Base-by-base conservation (phyloP, 345 rosid species). In the Arabis alpina region DNA sequence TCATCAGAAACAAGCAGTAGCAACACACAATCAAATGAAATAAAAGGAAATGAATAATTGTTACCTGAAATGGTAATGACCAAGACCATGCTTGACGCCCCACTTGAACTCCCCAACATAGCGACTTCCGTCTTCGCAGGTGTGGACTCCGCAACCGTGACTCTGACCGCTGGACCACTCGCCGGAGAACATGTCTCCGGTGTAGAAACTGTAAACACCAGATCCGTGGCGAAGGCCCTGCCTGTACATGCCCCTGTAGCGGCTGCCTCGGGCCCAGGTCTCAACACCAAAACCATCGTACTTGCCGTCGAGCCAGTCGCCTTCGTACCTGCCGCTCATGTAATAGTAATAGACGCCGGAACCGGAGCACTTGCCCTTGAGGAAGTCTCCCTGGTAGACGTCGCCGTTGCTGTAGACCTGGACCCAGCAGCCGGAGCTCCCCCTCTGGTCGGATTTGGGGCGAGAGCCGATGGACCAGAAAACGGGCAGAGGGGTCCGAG, bases 121-220 rank as follows among this genome's bases (percentile, higher is more conserved):
- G 0, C 94, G 82, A 54, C 99, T 91, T 7, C 91, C 99, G 57
- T 94, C 99, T 68, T 94, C 97, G 45, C 97, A 94, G 14, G 96
- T 94, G 76, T 94, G 97, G 48, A 88, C 85, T 36, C 99, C 99
- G 73, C 89, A 89, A 2, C 99, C 99, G 59, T 94, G 99, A 63
- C 96, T 87, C 84, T 91, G 99, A 4, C 97, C 99, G 66, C 81
- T 91, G 36, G 95, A 91, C 99, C 99, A 94, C 75, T 91, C 95
- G 2, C 98, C 98, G 6, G 92, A 89, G 76, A 88, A 93, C 72
- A 91, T 88, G 75, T 93, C 97, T 10, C 99, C 98, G 0, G 98
- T 88, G 60, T 93, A 91, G 70, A 94, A 94, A 68, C 96, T 83
- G 45, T 94, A 94, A 36, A 83, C 91, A 5, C 96, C 97, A 52